Base-by-base conservation (phyloP, 176 grass and related monocot species). In the Juncus effusus region DNA sequence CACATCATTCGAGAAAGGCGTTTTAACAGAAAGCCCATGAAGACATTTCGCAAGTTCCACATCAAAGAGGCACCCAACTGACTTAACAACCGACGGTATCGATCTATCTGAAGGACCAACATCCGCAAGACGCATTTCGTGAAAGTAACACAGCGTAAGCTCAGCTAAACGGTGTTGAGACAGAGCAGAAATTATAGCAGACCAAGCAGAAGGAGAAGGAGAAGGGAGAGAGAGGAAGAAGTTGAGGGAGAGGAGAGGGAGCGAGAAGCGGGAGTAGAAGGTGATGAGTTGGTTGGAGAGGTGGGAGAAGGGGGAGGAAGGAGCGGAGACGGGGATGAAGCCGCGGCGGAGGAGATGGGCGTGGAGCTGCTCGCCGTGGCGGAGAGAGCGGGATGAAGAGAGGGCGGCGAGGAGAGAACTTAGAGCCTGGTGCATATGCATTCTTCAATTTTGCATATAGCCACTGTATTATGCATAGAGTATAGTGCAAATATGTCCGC, bases 221-320 rank as follows among this genome's bases (percentile, higher is more conserved):
- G 85, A 28, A 36, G 88, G 78, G 52, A 88, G 75, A 56, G 85
- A 85, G 44, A 84, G 82, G 80, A 92, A 92, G 82, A 83, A 80
- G 61, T 71, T 62, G 80, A 76, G 94, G 44, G 88, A 86, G 64
- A 78, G 64, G 7, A 56, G 60, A 3, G 88, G 94, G 56, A 92
- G 80, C 40, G 77, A 65, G 80, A 77, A 86, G 75, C 85, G 85
- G 61, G 83, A 73, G 83, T 89, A 97, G 60, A 91, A 89, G 70
- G 85, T 92, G 75, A 92, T 82, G 82, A 89, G 68, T 74, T 92
- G 85, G 75, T 91, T 82, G 72, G 64, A 84, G 80, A 97, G 85
- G 13, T 78, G 75, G 49, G 74, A 10, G 61, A 73, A 65, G 42
- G 85, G 70, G 38, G 85, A 67, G 55, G 79, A 77, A 19, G 56